A percentile compares a stretch with the other conserved stretches of the same genome.
Conservation (phyloP, 352 stramenopile genomes). For the Globisporangium ultimum region DNA sequence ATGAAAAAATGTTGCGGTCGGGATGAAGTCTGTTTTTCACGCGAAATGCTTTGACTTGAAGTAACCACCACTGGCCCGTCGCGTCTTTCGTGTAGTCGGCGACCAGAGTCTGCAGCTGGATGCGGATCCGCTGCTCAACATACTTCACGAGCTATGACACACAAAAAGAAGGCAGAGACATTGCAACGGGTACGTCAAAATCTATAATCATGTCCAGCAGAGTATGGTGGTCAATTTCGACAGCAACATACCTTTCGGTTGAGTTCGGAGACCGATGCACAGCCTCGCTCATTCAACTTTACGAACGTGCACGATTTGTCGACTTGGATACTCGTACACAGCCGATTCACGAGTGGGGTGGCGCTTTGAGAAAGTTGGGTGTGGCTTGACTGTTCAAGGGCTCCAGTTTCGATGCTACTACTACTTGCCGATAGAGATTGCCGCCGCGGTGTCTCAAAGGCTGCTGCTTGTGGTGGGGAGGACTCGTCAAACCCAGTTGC, state of each 20-base stretch:
- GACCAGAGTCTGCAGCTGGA: conserved; percentile 66
- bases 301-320: conserved; percentile 76
- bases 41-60: conserved; percentile 80
- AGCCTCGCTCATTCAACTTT: conserved; percentile 74
- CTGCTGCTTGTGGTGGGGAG: background rate
- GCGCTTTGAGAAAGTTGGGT: no score
- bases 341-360: conserved; percentile 38
- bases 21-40: conserved; percentile 33
- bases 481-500: background rate
- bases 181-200: conserved; percentile 12
- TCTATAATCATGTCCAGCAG: no score
- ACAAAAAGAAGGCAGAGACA: no score
- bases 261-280: conserved; percentile 58
- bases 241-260: conserved; percentile 52
- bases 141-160: conserved; percentile 78
- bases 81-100: conserved; percentile 72
- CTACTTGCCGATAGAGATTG: conserved; percentile 13
- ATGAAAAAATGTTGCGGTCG: conserved; percentile 28
- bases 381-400: no score
- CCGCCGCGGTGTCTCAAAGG: no score
- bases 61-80: conserved; percentile 66
- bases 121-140: conserved; percentile 53
- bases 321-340: conserved; percentile 61
- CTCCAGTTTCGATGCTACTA: background rate
- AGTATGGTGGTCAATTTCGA: no score